These are phyloP conservation scores for Hygrocybe coccinea DNA, from an alignment of 768 basidiomycete species.

Conservation along the genomic window DNA sequence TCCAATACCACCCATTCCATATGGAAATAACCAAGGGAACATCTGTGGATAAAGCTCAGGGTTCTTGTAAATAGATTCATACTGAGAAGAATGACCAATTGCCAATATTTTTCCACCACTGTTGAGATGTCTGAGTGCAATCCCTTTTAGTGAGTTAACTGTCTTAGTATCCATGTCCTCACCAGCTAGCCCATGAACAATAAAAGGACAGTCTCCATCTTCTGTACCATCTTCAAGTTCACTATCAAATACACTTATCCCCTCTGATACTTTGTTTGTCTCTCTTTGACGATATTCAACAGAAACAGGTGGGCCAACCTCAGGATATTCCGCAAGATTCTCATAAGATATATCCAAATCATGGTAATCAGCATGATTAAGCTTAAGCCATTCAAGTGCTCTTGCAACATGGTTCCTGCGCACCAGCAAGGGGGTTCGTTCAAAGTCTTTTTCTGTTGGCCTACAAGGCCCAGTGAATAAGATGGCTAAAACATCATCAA, in stretches of 20 bases:
- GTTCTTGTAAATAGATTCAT: conserved; percentile 28
- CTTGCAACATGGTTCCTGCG: conserved; percentile 17
- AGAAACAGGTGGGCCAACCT: conserved; percentile 12
- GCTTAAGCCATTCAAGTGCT: conserved; percentile 32
- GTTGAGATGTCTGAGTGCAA: conserved; percentile 21
- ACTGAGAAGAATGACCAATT: conserved; percentile 13
- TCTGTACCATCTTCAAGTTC: conserved; percentile 19
- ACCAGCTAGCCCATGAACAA: conserved; percentile 34
- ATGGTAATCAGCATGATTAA: conserved; percentile 30
- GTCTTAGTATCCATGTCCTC: conserved; percentile 14
- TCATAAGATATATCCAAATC: conserved; percentile 26
- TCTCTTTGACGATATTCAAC: conserved; percentile 18
- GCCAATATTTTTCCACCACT: conserved; percentile 15
- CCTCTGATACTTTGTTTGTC: conserved; percentile 8
- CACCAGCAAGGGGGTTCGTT: conserved; percentile 29
- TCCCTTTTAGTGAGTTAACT: conserved; percentile 13
- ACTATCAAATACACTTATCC: conserved; percentile 7
- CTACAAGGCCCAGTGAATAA: conserved; percentile 27
- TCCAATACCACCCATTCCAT: conserved; percentile 32
- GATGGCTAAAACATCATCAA: conserved; percentile 31
- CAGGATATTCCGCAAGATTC: conserved; percentile 18
- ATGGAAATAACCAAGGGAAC: conserved; percentile 39
- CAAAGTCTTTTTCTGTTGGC: conserved; percentile 25
- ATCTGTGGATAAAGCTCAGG: conserved; percentile 33
- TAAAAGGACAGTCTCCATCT: conserved; percentile 31